Evolutionary conservation across 208 protist species (phyloP).

Genomic region (Angomonas ambiguus): DNA sequence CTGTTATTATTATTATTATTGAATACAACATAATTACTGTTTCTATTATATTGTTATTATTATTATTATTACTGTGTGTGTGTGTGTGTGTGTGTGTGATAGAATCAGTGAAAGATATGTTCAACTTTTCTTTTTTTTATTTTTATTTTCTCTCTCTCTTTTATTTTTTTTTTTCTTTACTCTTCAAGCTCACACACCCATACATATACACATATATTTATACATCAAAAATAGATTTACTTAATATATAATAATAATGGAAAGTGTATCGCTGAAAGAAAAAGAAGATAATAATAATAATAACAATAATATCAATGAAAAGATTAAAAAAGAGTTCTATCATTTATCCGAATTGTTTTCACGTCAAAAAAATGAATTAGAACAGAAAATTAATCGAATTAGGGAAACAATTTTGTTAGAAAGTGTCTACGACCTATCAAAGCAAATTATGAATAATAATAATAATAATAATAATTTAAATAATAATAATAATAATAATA

Average conservation of each 20-base stretch:
- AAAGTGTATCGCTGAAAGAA: not conserved
- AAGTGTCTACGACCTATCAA: not conserved
- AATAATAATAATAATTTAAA: constrained; percentile 8
- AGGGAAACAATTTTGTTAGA: too few species aligned
- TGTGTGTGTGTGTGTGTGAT: not conserved
- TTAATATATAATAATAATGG: not conserved
- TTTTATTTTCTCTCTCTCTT: not conserved
- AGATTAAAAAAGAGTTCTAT: too few species aligned
- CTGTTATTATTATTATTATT: not conserved
- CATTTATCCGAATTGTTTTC: not conserved
- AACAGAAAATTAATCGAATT: too few species aligned
- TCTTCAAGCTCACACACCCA: not conserved
- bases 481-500: not conserved
- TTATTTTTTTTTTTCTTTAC: constrained; percentile 2
- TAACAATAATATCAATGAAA: not conserved
- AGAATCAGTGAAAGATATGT: not conserved
- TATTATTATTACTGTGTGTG: not conserved
- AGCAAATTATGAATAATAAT: too few species aligned
- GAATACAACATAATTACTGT: not conserved
- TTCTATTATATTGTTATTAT: not conserved
- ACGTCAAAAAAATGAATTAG: not conserved
- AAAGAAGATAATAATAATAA: not conserved
- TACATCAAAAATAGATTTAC: not conserved
- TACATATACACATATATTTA: constrained; percentile 5
- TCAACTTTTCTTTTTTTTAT: not conserved